Base-by-base conservation (phyloP, 1,284 basidiomycete genomes). In the Tilletia caries region DNA sequence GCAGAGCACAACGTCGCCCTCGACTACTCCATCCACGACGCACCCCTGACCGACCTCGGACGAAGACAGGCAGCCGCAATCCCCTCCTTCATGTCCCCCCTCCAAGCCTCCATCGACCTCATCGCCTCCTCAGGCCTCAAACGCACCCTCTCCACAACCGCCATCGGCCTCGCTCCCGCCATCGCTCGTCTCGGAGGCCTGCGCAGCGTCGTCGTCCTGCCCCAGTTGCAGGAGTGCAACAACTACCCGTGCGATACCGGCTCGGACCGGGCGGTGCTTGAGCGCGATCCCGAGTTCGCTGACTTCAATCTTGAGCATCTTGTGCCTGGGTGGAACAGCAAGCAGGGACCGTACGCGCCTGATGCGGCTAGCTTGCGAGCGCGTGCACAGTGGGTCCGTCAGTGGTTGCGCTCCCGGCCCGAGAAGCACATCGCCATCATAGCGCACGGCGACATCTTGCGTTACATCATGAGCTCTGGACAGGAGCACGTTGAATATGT, bases 371-470 rank as follows among this genome's bases (percentile, higher is more conserved):
- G 46, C 25, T 74, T 83, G 64, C 70, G 71, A 66, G 74, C 73
- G 18, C 76, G 82, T 48, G 82, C 80, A 10, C 76, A 75, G 65
- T 83, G 81, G 82, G 73, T 83, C 1, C 78, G 82, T 12, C 77
- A 81, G 71, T 79, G 77, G 67, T 66, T 83, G n/a, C 77, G 78
- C 60, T 72, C 68, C 46, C 71, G 82, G 20, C 78, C 78, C 2
- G 82, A 83, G 67, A 67, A 76, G 62, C 71, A 77, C 62, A 82
- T 83, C 58, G 75, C 79, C n/a, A 67, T 81, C 67, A 76, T 83
- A 68, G 82, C 79, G 12, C 82, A 83, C 69, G 82, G 82, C 33
- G 82, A 83, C 71, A 77, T 83, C 68, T 67, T 83, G 34, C 76
- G 82, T 33, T 75, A 76, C 58, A 77, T 83, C 67, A 79, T 79